These are phyloP conservation scores for Opeltia flavorubescens DNA, from an alignment of 495 filamentous ascomycete genomes.

Conservation along the genomic window DNA sequence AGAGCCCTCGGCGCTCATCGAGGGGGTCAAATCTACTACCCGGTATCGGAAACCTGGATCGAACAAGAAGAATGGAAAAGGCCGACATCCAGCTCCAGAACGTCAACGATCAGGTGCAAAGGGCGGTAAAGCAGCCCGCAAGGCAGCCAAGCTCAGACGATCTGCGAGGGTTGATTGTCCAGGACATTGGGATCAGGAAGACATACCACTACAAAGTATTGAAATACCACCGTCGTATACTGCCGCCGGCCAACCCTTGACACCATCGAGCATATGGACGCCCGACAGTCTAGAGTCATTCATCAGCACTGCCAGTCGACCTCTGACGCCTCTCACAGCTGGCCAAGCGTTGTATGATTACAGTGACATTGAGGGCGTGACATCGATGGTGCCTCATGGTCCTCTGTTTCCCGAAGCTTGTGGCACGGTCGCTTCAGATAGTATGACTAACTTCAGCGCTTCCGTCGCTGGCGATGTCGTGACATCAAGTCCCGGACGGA, in stretches of 20 bases:
- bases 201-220: not conserved
- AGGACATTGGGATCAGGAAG: not conserved
- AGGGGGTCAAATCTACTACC: conserved; percentile 61
- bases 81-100: conserved; percentile 29
- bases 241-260: not conserved
- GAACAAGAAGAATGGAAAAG: conserved; percentile 29
- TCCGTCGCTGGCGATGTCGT: not conserved
- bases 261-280: not conserved
- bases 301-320: not conserved
- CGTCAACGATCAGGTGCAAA: conserved; percentile 42
- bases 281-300: not conserved
- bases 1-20: conserved; percentile 41
- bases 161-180: not conserved
- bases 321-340: not conserved
- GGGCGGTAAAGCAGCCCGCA: conserved; percentile 37
- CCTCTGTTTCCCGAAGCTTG: not conserved
- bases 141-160: conserved; percentile 16
- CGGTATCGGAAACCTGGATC: conserved; percentile 47
- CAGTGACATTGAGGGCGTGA: not conserved
- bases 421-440: not conserved
- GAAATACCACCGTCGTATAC: not conserved
- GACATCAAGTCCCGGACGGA: no score
- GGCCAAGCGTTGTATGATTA: not conserved
- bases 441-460: not conserved
- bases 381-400: not conserved